Percentiles rank a stretch among this genome's conserved stretches.
Conservation (phyloP, 2,329 filamentous ascomycete species). For the Microcyclosporella mali region DNA sequence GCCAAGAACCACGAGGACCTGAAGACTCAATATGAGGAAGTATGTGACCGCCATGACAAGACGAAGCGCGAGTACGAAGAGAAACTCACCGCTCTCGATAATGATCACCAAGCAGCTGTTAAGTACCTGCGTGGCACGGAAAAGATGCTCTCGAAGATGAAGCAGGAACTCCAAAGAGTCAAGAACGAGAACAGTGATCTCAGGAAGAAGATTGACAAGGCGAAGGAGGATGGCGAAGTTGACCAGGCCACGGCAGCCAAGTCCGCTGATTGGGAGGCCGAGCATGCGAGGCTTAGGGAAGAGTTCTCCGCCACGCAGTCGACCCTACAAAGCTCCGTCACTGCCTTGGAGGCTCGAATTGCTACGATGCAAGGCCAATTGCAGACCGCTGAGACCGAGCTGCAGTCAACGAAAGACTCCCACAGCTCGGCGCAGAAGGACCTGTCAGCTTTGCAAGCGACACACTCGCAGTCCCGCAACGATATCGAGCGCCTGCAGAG, state of each 20-base stretch:
- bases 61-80: slow-evolving; percentile 86
- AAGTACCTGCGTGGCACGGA: slow-evolving; percentile 98
- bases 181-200: slow-evolving; percentile 80
- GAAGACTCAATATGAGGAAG: slow-evolving; percentile 67
- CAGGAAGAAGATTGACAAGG: slow-evolving; percentile 65
- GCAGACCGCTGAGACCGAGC: slow-evolving; percentile 57
- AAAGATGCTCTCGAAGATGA: slow-evolving; percentile 98
- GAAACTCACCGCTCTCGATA: slow-evolving; percentile 88
- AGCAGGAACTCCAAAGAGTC: slow-evolving; percentile 89
- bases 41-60: slow-evolving; percentile 74
- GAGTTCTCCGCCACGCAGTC: slow-evolving; percentile 65
- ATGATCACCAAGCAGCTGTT: slow-evolving; percentile 94
- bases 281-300: slow-evolving; percentile 60
- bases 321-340: slow-evolving; percentile 60
- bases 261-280: slow-evolving; percentile 64
- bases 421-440: slow-evolving; percentile 38
- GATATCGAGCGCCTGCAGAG: slow-evolving; percentile 76
- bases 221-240: slow-evolving; percentile 21
- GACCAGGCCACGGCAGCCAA: slow-evolving; percentile 31
- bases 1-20: slow-evolving; percentile 79
- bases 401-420: slow-evolving; percentile 57
- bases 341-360: slow-evolving; percentile 66
- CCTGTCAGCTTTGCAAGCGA: slow-evolving; percentile 47
- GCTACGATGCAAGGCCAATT: slow-evolving; percentile 64
- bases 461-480: slow-evolving; percentile 44